These are phyloP conservation scores for Cordyceps farinosa DNA, from an alignment of 2,329 filamentous ascomycete genomes.

Conservation along the genomic window DNA sequence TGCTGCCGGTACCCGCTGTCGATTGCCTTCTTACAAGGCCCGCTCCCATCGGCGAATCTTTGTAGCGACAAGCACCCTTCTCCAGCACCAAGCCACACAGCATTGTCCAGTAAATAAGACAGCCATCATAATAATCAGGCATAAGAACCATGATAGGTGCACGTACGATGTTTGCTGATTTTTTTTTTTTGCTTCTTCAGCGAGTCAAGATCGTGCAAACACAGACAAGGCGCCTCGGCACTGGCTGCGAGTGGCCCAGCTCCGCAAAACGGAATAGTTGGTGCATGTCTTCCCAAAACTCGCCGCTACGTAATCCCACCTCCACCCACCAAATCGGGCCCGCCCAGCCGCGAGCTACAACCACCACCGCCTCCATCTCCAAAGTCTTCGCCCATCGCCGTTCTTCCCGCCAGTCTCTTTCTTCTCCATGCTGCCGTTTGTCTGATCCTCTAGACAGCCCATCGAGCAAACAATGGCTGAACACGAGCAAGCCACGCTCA, in stretches of 20 bases:
- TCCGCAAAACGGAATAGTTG: neutral
- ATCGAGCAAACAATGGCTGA: constrained; percentile 48
- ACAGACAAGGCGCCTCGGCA: no score
- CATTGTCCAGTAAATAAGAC: neutral
- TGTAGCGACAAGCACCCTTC: neutral
- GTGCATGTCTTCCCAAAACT: neutral
- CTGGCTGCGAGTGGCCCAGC: neutral
- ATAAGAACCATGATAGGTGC: neutral
- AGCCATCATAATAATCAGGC: neutral
- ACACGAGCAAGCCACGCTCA: constrained; percentile 62
- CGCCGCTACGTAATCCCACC: constrained; percentile 7
- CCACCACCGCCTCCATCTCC: neutral
- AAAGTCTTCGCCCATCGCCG: neutral
- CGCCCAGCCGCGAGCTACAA: neutral
- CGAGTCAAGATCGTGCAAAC: no score
- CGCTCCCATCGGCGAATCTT: neutral
- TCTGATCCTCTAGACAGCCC: neutral
- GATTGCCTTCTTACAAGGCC: constrained; percentile 6
- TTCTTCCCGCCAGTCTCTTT: neutral
- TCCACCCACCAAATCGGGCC: neutral
- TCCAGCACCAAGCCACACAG: neutral
- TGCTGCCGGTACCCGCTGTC: neutral
- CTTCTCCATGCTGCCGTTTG: neutral
- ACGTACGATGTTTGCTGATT: no score
- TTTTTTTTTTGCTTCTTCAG: no score